phyloP scores from a whole-genome alignment of 352 stramenopile species.

The Aphanomyces cochlioides region DNA sequence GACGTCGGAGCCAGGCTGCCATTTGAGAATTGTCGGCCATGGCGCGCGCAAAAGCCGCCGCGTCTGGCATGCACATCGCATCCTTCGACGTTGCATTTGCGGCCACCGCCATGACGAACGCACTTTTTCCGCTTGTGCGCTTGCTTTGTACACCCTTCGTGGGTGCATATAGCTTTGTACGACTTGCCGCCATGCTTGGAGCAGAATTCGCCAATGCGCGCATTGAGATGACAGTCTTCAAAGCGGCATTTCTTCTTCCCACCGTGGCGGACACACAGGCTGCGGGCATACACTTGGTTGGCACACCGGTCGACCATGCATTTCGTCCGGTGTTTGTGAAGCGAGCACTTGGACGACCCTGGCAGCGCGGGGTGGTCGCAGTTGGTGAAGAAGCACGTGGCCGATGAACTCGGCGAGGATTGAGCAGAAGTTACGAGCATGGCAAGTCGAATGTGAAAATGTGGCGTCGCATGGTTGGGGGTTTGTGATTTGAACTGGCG shows the following conservation, averaged over 20 bases:
- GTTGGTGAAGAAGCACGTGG: constrained; percentile 23
- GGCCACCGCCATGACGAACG: constrained; percentile 63
- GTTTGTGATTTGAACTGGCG: no score
- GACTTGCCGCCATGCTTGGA: constrained; percentile 25
- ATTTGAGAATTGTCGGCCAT: constrained; percentile 31
- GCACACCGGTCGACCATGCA: constrained; percentile 18
- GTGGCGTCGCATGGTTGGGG: no score
- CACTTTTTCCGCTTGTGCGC: constrained; percentile 14
- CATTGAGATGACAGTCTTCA: constrained; percentile 17
- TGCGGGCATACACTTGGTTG: constrained; percentile 29
- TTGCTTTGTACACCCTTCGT: constrained; percentile 14
- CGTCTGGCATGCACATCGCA: constrained; percentile 74
- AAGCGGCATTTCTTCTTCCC: constrained; percentile 20
- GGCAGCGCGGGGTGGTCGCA: constrained; percentile 13
- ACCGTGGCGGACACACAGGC: constrained; percentile 26
- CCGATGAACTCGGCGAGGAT: constrained; percentile 34
- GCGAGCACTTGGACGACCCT: constrained; percentile 14
- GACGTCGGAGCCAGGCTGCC: not conserved
- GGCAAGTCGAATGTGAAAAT: no score
- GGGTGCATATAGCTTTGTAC: constrained; percentile 18
- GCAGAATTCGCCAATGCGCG: constrained; percentile 20
- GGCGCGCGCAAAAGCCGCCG: constrained; percentile 73
- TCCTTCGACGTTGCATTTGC: constrained; percentile 53
- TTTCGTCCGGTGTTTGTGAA: constrained; percentile 26
- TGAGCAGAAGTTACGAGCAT: not conserved